Conservation (phyloP, 2,329 filamentous ascomycete species). For the Ascochyta viciae-villosae region DNA sequence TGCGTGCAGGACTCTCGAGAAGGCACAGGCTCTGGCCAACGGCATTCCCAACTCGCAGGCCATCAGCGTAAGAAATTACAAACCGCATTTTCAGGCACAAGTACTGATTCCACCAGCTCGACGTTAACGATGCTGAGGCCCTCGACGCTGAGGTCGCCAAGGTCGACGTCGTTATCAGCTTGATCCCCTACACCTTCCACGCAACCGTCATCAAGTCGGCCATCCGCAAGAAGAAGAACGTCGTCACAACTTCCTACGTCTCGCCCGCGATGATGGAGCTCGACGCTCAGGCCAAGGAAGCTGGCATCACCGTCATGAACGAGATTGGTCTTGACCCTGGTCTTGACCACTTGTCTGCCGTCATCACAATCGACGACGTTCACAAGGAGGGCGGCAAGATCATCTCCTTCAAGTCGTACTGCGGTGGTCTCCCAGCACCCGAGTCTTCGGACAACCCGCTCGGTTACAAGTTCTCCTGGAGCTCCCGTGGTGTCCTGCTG, state of each 20-base stretch:
- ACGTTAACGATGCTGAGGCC: slow-evolving; percentile 77
- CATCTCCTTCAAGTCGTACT: slow-evolving; percentile 80
- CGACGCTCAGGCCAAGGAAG: slow-evolving; percentile 80
- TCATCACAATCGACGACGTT: slow-evolving; percentile 88
- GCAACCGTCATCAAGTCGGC: slow-evolving; percentile 90
- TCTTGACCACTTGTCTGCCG: slow-evolving; percentile 79
- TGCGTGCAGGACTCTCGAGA: slow-evolving; percentile 81
- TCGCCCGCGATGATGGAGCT: slow-evolving; percentile 92
- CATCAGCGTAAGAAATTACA: slow-evolving; percentile 57
- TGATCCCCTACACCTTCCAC: slow-evolving; percentile 77
- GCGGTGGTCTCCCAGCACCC: slow-evolving; percentile 59
- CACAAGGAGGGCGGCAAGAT: slow-evolving; percentile 88
- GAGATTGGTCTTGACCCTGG: slow-evolving; percentile 71
- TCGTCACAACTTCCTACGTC: slow-evolving; percentile 94
- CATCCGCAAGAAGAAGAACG: slow-evolving; percentile 92
- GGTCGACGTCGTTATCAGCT: slow-evolving; percentile 72
- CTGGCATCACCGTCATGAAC: slow-evolving; percentile 97
- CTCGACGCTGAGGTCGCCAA: slow-evolving; percentile 83
- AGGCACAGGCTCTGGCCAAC: slow-evolving; percentile 75
- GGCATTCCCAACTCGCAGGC: slow-evolving; percentile 74
- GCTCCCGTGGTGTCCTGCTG: slow-evolving; percentile 82
- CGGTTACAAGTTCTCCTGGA: slow-evolving; percentile 87
- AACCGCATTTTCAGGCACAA: not conserved
- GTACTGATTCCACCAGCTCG: slow-evolving; percentile 63
- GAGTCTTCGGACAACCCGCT: slow-evolving; percentile 87